Percentiles rank a stretch among this genome's conserved stretches.
Evolutionary conservation across 192 early-diverging fungal species (phyloP).

Genomic region (Umbelopsis sp.): DNA sequence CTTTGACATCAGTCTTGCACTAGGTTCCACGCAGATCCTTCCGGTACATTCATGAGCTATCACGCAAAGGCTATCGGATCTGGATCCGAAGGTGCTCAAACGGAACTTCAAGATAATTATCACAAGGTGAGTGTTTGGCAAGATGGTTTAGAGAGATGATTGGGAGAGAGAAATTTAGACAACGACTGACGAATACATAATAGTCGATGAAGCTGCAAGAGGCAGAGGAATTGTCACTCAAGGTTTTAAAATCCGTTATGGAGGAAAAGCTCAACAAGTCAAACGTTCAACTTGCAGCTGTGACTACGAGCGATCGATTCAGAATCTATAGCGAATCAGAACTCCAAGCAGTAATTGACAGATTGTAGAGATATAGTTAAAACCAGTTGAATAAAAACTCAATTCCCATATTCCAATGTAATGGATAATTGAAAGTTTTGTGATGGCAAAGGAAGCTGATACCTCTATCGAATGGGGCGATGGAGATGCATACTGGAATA

Average conservation of each 20-base stretch:
- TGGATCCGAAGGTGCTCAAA: constrained; percentile 98
- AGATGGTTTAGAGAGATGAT: not conserved
- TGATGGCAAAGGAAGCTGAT: too few relatives aligned
- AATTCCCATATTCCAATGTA: too few relatives aligned
- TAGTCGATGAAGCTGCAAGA: constrained; percentile 84
- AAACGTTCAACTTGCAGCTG: constrained; percentile 94
- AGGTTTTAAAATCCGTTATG: constrained; percentile 99
- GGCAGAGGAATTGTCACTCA: constrained; percentile 88
- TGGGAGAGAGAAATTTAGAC: not conserved
- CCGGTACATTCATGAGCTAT: constrained; percentile 94
- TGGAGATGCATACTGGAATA: too few relatives aligned
- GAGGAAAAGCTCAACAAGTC: constrained; percentile 97
- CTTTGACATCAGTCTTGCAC: not conserved
- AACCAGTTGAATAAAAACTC: not conserved
- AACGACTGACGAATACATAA: not conserved
- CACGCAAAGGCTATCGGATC: constrained; percentile 99
- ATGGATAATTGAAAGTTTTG: too few relatives aligned
- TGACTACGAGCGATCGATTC: constrained; percentile 80
- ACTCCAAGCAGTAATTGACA: constrained; percentile 76
- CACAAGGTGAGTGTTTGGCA: constrained; percentile 62
- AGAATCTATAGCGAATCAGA: constrained; percentile 80
- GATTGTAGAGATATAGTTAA: constrained; percentile 52
- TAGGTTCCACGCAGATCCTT: constrained; percentile 95
- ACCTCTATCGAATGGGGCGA: too few relatives aligned
- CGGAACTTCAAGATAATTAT: constrained; percentile 96